phyloP scores from a whole-genome alignment of 805 yeast species.

The Lipomyces mesembrius region DNA sequence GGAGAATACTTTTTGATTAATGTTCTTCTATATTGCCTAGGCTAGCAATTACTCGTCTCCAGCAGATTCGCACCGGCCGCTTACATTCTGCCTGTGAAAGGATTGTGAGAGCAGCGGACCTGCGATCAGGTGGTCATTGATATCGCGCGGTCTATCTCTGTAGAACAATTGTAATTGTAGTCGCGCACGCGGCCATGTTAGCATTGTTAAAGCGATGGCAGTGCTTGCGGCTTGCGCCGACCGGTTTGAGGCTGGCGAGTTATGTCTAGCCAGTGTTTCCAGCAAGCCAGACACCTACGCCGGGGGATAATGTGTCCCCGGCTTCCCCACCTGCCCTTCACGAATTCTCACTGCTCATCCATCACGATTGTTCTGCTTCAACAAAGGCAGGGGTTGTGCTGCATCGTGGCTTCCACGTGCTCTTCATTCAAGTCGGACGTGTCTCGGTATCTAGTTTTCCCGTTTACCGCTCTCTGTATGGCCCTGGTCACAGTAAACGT shows the following conservation, averaged over 20 bases:
- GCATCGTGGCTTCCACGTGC: slow-evolving; percentile 1
- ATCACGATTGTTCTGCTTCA: background rate
- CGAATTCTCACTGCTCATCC: background rate
- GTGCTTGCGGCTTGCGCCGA: background rate
- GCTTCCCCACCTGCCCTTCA: background rate
- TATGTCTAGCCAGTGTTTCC: background rate
- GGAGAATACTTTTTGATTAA: too few relatives aligned
- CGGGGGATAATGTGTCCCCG: background rate
- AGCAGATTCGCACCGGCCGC: too few relatives aligned
- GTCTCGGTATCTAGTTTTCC: background rate
- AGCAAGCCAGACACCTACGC: background rate
- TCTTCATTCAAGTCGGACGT: background rate
- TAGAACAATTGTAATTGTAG: background rate
- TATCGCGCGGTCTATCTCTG: background rate
- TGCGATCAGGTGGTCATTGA: background rate
- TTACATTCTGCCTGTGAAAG: too few relatives aligned
- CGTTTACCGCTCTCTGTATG: background rate
- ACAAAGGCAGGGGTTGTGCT: background rate
- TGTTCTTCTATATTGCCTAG: too few relatives aligned
- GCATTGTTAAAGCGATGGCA: background rate
- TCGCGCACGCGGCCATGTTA: background rate
- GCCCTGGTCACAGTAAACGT: background rate
- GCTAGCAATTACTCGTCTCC: too few relatives aligned
- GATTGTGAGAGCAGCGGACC: background rate
- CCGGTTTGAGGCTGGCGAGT: background rate